Base-by-base conservation (phyloP, 306 rosid genomes). In the Luffa aegyptiaca region DNA sequence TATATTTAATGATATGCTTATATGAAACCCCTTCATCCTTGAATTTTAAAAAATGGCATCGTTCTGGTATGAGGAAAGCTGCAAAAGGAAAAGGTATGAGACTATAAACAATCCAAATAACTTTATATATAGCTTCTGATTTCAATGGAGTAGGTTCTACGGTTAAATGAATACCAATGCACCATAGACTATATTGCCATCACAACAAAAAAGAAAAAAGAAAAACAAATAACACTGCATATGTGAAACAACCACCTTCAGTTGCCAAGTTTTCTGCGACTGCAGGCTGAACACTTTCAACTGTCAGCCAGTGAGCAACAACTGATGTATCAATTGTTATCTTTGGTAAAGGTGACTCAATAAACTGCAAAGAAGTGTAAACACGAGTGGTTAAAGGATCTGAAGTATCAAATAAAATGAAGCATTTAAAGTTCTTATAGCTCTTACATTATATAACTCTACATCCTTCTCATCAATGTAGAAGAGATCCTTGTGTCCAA, bases 261-360 rank as follows among this genome's bases (percentile, higher is more conserved):
- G 76, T 69, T 2, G 83, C 83, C 71, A 94, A 84, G 82, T 92
- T 92, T 90, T 94, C 97, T 20, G 93, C 88, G 82, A 94, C 85
- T 83, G 96, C 93, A 79, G 97, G 97, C 80, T 88, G 97, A 78
- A 94, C 92, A 3, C 98, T 97, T 92, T 92, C 98, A 82, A 94
- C 90, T 86, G 97, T 92, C 82, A 94, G 87, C 98, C 97, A 92
- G 69, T 91, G 97, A 86, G 85, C 26, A 75, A 74, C 75, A 83
- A 94, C 49, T n/a, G 97, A 88, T 48, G 95, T 87, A 85, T 88
- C 97, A 85, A 89, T 86, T 17, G 90, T 90, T 77, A 90, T 86
- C 84, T 91, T 91, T 17, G 97, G 92, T 80, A 92, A 75, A 62
- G 93, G 87, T 71, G 95, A 87, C 59, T 91, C 98, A 71, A 90